Base-by-base conservation (phyloP, 176 grass and related monocot species). In the Metroxylon sagu region DNA sequence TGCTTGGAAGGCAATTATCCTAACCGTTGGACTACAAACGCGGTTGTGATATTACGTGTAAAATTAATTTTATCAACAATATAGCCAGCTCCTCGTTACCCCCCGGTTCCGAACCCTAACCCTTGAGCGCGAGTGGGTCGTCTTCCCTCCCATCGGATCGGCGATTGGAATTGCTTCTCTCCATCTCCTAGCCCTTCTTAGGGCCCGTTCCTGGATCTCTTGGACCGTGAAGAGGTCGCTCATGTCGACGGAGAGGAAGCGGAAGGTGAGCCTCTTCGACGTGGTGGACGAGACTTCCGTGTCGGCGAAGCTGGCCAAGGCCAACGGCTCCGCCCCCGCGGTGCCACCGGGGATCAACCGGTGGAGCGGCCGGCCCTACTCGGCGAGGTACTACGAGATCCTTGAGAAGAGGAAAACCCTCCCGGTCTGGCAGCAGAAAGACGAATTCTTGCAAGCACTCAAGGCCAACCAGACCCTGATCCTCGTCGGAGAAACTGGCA, bases 1-100 rank as follows among this genome's bases (percentile, higher is more conserved):
- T 89, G 85, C 82, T 95, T 89, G 82, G 85, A 83, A 89, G 76
- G 73, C 82, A 89, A 85, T 96, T 91, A 91, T 96, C 92, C 87
- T 91, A 75, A 91, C 87, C 83, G 87, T 96, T 96, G 92, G 92
- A 88, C 83, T 97, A 91, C 92, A 88, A 64, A 91, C 84, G 52
- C 21, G 21, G 0, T 23, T 23, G 21, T 1, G 21, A 23, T 1
- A 23, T 23, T 23, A 1, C 1, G 1, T 23, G 1, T 23, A 23
- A 23, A 23, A 23, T 23, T 23, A 0, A 23, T 23, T 23, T 23
- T 23, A 23, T 0, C 21, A 23, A 23, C 1, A 23, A 23, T 1
- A 23, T 1, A 1, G 21, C 21, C 21, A 23, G 21, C 1, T 23
- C 21, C 21, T 23, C 21, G 1, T 23, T 23, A 23, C 21, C 21